Conservation (phyloP, 2,329 filamentous ascomycete genomes). For the Coleophoma cylindrospora region DNA sequence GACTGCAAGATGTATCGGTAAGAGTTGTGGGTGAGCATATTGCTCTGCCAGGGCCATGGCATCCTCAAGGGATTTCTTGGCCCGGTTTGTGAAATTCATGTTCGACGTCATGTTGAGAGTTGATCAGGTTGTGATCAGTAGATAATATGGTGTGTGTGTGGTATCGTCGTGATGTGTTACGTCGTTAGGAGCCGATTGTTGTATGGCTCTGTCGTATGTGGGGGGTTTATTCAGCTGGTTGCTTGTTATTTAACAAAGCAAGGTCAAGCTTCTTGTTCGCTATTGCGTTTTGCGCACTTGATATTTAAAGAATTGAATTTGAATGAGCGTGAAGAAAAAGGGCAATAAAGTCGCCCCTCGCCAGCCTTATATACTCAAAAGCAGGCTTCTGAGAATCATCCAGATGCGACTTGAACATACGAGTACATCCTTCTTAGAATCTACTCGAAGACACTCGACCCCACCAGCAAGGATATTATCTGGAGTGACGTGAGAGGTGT, state of each 20-base stretch:
- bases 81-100: conserved; percentile 92
- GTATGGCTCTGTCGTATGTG: too few relatives aligned
- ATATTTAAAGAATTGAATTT: conserved; percentile 5
- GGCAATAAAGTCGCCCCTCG: neutral
- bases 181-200: too few relatives aligned
- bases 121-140: conserved; percentile 18
- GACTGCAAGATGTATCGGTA: conserved; percentile 85
- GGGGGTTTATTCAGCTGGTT: too few relatives aligned
- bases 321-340: neutral
- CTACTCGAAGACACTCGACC: too few relatives aligned
- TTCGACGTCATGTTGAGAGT: conserved; percentile 52
- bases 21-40: conserved; percentile 86
- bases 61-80: conserved; percentile 83
- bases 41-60: conserved; percentile 83
- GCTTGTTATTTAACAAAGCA: too few relatives aligned
- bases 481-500: too few relatives aligned
- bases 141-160: neutral
- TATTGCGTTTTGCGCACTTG: neutral
- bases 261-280: neutral
- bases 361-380: too few relatives aligned
- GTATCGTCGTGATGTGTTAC: neutral
- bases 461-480: too few relatives aligned
- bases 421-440: too few relatives aligned
- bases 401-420: too few relatives aligned
- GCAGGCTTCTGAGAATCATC: too few relatives aligned